Evolutionary conservation across 257 asterid genomes (phyloP).

Genomic region (Gentiana macrophylla): DNA sequence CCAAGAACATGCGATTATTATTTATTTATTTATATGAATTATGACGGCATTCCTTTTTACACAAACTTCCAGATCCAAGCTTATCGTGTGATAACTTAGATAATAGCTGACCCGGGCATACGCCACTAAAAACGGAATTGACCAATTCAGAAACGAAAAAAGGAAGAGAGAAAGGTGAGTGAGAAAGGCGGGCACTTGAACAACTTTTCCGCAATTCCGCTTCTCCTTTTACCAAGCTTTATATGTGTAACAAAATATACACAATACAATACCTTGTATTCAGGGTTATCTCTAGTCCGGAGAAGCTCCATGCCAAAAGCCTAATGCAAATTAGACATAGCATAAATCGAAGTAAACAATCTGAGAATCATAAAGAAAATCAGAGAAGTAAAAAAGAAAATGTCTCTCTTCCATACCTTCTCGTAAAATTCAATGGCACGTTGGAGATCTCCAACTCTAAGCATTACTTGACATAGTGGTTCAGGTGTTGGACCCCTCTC

Average conservation of each 20-base stretch:
- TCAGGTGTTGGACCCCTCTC: slow-evolving; percentile 98
- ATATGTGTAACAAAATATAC: too few relatives aligned
- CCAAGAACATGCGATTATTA: too few relatives aligned
- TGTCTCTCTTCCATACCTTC: slow-evolving; percentile 35
- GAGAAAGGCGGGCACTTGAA: not conserved
- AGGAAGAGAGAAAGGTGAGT: not conserved
- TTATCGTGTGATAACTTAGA: too few relatives aligned
- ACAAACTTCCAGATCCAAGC: too few relatives aligned
- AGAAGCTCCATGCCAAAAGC: slow-evolving; percentile 98
- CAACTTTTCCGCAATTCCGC: too few relatives aligned
- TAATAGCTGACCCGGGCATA: too few relatives aligned
- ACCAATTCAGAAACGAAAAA: not conserved
- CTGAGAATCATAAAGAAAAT: not conserved
- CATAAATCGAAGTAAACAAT: not conserved
- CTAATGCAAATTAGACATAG: slow-evolving; percentile 19
- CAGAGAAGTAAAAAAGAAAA: not conserved
- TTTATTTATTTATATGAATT: too few relatives aligned
- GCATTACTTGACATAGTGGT: slow-evolving; percentile 97
- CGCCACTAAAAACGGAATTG: not conserved
- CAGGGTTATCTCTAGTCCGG: slow-evolving; percentile 91
- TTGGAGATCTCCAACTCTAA: slow-evolving; percentile 95
- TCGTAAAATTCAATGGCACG: slow-evolving; percentile 82
- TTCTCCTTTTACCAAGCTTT: too few relatives aligned
- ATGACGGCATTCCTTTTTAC: too few relatives aligned
- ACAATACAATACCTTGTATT: slow-evolving; percentile 60